phyloP scores from a whole-genome alignment of 2,329 filamentous ascomycete species.

The Fusarium burgessii region DNA sequence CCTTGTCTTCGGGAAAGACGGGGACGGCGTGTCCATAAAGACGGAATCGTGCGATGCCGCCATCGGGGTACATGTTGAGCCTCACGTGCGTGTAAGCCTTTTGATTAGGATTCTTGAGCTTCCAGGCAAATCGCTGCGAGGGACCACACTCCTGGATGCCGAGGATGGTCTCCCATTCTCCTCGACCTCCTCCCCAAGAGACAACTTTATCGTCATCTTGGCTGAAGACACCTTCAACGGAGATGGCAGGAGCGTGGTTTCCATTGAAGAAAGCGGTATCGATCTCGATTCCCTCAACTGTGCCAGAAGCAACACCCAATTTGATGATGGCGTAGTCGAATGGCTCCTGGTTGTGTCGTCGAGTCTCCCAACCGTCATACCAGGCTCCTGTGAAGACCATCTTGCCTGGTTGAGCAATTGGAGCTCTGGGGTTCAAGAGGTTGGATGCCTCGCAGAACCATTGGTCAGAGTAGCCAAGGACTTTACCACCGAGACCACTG shows the following conservation, averaged over 20 bases:
- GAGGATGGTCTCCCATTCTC: slow-evolving; percentile 79
- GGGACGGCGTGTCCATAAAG: slow-evolving; percentile 82
- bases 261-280: slow-evolving; percentile 86
- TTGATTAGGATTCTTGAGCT: slow-evolving; percentile 66
- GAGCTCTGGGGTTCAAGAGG: slow-evolving; percentile 71
- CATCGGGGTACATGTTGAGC: slow-evolving; percentile 87
- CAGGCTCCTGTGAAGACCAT: slow-evolving; percentile 77
- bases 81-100: slow-evolving; percentile 84
- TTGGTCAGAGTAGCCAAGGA: slow-evolving; percentile 74
- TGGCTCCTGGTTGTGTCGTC: slow-evolving; percentile 71
- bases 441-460: slow-evolving; percentile 77
- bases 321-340: slow-evolving; percentile 77
- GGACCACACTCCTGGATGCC: slow-evolving; percentile 78
- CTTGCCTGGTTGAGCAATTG: slow-evolving; percentile 72
- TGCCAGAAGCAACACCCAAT: slow-evolving; percentile 77
- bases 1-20: slow-evolving; percentile 75
- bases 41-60: slow-evolving; percentile 83
- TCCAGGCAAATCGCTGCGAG: slow-evolving; percentile 79
- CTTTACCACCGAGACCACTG: slow-evolving; percentile 69
- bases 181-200: slow-evolving; percentile 68
- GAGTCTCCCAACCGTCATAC: slow-evolving; percentile 79
- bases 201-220: slow-evolving; percentile 72
- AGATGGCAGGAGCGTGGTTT: slow-evolving; percentile 84
- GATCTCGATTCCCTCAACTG: slow-evolving; percentile 79
- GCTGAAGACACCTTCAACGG: slow-evolving; percentile 80